Base-by-base conservation (phyloP, 805 yeast species). In the Candida boidinii region DNA sequence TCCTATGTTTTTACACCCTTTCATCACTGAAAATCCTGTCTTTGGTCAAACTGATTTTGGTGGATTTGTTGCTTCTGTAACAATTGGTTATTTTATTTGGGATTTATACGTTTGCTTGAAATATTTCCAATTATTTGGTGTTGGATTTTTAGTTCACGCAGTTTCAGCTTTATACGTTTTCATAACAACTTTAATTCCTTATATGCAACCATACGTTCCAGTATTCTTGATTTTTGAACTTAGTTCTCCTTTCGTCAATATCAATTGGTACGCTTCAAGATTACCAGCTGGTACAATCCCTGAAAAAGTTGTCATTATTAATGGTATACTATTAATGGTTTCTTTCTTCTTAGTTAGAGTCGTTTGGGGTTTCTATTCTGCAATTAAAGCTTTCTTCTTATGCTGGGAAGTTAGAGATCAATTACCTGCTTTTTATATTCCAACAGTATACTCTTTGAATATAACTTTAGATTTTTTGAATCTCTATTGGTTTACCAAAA, bases 161-260 rank as follows among this genome's bases (percentile, higher is more conserved):
- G 44, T 73, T 26, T 87, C 88, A 1, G 86, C 97, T 1, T 55
- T 86, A 34, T 71, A 70, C 46, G 95, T 85, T 25, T 84, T 88
- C 51, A 48, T 59, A 2, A 56, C 72, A 33, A 66, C 85, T 2
- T 64, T 82, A 38, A 53, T 64, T 21, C 96, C 96, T 3, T 83
- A 77, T 55, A 73, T 85, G 51, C 76, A 79, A 56, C 80, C 87
- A 31, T 80, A 82, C 75, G 70, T 83, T 18, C 90, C 95, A 1
- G 75, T 79, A 15, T 92, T 88, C 53, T 66, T 92, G 46, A 53
- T 83, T 31, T 92, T 82, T 56, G 98, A 92, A 59, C 68, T 83
- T 26, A 80, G 94, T 29, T 84, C 96, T 2, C 97, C 97, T 7
- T 92, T 92, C 58, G 95, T 92, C 40, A 94, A 92, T 57, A 54